Conservation (phyloP, 345 rosid species). For the Brassica carinata region DNA sequence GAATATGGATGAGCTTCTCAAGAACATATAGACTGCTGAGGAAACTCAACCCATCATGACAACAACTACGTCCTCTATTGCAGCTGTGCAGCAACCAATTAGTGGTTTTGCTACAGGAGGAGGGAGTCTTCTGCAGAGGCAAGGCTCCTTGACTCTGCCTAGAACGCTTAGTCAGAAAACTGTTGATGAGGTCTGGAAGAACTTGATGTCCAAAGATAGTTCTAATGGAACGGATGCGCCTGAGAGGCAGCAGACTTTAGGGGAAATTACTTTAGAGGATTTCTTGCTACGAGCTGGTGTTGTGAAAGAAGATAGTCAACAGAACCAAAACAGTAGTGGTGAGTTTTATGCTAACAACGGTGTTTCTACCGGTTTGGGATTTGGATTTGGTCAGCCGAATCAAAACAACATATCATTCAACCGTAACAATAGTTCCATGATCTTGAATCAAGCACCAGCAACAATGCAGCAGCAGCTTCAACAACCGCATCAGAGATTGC, state of each 20-base stretch:
- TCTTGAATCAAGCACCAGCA: conserved; percentile 51
- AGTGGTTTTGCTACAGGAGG: conserved; percentile 39
- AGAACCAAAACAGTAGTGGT: conserved; percentile 34
- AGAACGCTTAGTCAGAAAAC: conserved; percentile 89
- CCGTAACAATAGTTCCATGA: conserved; percentile 37
- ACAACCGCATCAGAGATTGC: conserved; percentile 43
- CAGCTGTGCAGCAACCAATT: conserved; percentile 28
- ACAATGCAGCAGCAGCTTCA: conserved; percentile 46
- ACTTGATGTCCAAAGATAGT: conserved; percentile 52
- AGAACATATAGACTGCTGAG: conserved; percentile 83
- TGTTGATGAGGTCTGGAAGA: conserved; percentile 90
- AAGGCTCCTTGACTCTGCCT: conserved; percentile 88
- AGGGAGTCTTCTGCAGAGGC: conserved; percentile 62
- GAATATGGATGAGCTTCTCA: conserved; percentile 97
- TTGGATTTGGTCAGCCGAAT: conserved; percentile 62
- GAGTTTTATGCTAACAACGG: conserved; percentile 45
- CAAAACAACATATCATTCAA: conserved; percentile 38
- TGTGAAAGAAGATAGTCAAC: conserved; percentile 62
- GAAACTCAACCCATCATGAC: conserved; percentile 61
- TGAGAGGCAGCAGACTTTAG: conserved; percentile 75
- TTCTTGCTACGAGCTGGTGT: conserved; percentile 81
- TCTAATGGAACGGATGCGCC: conserved; percentile 41
- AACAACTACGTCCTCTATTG: conserved; percentile 25
- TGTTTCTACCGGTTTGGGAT: conserved; percentile 46
- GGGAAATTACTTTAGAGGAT: conserved; percentile 91